Evolutionary conservation across 768 basidiomycete genomes (phyloP), one percentile per base, ranked within the genome.

Genomic region (Rhodotorula taiwanensis): DNA sequence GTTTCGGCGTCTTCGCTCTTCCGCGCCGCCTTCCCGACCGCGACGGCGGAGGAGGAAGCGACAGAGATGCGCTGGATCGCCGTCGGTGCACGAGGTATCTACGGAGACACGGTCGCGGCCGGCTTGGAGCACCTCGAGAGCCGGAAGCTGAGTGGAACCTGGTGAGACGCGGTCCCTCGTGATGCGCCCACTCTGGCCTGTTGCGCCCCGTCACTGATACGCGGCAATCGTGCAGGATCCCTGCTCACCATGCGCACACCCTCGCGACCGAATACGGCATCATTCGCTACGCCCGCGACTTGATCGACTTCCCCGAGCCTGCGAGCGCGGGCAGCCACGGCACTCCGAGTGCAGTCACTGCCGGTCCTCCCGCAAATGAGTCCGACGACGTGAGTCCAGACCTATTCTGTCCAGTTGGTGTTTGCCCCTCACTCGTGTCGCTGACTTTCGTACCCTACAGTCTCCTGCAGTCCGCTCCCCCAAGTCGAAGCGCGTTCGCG

Each of bases 1-100:
- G 58, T 72, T n/a, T 69, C 67, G 0, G 71, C 71, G 15, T 66
- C 64, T 0, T 69, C 68, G 23, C 68, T 72, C 39, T 72, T 72
- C 62, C 64, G 67, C 41, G 71, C 66, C 36, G 71, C 71, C 2
- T 72, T 60, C 57, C 71, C 71, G 11, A 33, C 8, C 30, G 65
- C 71, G 16, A 33, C 50, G 6, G 68, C 59, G 4, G 60, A 56
- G 6, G 68, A 66, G 23, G 71, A 72, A 52, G 34, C 41, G 10
- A 30, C 43, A 34, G 70, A 71, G 58, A 68, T 71, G 70, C 61
- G 55, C 13, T 71, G 62, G 60, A 51, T 71, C 30, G 39, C 51
- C 25, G 28, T 49, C 5, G 60, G 60, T 8, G 49, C 58, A 11
- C 41, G 60, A 20, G 61, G 61, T 6, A 36, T 47, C 42, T 70